A percentile compares a stretch with the other conserved stretches of the same genome.
Conservation (phyloP, 208 protist species). For the Trichomonas tenax region DNA sequence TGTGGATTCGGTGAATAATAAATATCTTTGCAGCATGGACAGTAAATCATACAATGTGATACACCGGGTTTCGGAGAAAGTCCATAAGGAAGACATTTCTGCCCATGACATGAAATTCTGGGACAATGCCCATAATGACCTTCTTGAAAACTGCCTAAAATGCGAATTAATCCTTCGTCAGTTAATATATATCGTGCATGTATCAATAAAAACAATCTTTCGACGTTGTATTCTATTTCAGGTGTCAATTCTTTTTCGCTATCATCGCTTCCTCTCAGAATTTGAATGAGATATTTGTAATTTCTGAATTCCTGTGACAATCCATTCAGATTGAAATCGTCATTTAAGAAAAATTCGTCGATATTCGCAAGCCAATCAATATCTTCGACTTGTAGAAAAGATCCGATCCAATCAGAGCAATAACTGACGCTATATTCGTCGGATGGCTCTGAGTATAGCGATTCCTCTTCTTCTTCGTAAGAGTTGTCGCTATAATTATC, state of each 20-base stretch:
- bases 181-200: slow-evolving; percentile 14
- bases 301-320: not conserved
- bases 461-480: not conserved
- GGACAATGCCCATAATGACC: not conserved
- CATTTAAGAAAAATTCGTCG: not conserved
- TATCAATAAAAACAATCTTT: not conserved
- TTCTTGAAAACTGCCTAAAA: not conserved
- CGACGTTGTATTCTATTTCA: not conserved
- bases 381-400: not conserved
- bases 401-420: not conserved
- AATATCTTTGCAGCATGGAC: slow-evolving; percentile 3
- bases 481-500: not conserved
- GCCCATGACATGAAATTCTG: not conserved
- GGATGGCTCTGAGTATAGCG: not conserved
- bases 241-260: too few relatives aligned
- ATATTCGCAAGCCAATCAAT: not conserved
- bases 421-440: not conserved
- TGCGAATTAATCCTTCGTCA: not conserved
- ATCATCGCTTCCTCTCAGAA: not conserved
- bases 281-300: not conserved
- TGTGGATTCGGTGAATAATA: not conserved
- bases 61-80: not conserved
- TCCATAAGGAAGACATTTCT: not conserved
- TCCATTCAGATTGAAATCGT: not conserved
- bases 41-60: not conserved